Evolutionary conservation across 1,139 yeast genomes (phyloP), one percentile per base, ranked within the genome.

Genomic region (Saccharomycopsis crataegensis): DNA sequence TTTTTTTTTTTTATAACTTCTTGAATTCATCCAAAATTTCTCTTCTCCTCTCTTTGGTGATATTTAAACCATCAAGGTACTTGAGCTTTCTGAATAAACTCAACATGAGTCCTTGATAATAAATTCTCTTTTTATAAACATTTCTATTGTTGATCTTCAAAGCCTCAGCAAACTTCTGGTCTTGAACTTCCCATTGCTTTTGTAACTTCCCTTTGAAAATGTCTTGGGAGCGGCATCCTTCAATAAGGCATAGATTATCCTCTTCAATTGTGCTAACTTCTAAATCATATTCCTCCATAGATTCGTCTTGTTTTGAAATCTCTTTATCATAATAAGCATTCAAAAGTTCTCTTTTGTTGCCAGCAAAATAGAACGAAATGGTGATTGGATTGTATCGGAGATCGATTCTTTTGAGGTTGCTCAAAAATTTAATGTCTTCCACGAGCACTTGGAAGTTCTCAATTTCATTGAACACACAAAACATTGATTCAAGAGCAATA

Each of bases 351-450:
- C 74, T 73, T 5, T 74, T 73, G 48, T 49, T 47, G 4, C 44
- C 44, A 54, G 58, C 41, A 56, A 61, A 36, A 61, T 80, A 79
- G 47, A 77, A 69, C 12, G 71, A 74, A 41, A 67, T 65, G 45
- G 75, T 79, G 44, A 78, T 60, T 8, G 80, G 76, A 59, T 80
- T 80, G 55, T 78, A 73, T 52, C 84, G 67, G 47, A 78, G 59
- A 62, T 80, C 85, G 17, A 80, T 62, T 9, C 70, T 65, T 54
- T 64, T 68, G 55, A 80, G 64, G 7, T 61, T 54, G 46, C 79
- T 64, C 1, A 70, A 63, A 0, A 66, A 68, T 8, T 66, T 60
- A 41, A 73, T 62, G 3, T 72, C 69, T 6, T 63, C 62, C n/a
- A 78, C 60, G 1, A 76, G 59, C 14, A 61, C 61, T 51, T 69